Conservation (phyloP, 305 asterid species). For the Solanum chacoense region DNA sequence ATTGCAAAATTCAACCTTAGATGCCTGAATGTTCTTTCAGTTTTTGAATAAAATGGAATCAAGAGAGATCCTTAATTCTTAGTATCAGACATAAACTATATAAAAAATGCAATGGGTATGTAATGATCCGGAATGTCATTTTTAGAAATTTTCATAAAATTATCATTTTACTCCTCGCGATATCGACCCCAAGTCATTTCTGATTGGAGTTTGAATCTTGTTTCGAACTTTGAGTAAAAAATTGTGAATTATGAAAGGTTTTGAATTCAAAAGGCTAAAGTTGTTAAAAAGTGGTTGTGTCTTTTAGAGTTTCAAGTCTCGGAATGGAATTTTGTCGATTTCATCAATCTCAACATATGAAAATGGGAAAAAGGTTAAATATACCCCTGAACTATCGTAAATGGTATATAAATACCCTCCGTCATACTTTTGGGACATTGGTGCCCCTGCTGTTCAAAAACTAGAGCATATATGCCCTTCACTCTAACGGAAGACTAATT, state of each 20-base stretch:
- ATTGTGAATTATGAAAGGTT: neutral
- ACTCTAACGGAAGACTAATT: too few relatives aligned
- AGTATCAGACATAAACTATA: neutral
- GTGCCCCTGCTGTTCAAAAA: too few relatives aligned
- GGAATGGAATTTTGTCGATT: too few relatives aligned
- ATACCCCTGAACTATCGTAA: too few relatives aligned
- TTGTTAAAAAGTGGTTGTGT: neutral
- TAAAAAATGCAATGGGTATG: neutral
- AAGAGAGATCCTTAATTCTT: neutral
- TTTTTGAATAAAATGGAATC: neutral
- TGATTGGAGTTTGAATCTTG: neutral
- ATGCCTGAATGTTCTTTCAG: neutral
- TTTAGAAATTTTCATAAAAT: neutral
- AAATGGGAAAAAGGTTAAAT: too few relatives aligned
- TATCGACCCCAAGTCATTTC: too few relatives aligned
- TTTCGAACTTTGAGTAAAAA: neutral
- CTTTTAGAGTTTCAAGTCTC: neutral
- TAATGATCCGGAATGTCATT: neutral
- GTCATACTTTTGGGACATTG: too few relatives aligned
- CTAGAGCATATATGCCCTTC: too few relatives aligned
- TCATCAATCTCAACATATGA: neutral
- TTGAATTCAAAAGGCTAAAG: neutral
- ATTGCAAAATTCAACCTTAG: neutral
- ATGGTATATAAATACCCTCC: too few relatives aligned
- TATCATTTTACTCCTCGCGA: neutral